Conservation (phyloP, 108 stramenopile genomes). For the Conticribra weissflogii region DNA sequence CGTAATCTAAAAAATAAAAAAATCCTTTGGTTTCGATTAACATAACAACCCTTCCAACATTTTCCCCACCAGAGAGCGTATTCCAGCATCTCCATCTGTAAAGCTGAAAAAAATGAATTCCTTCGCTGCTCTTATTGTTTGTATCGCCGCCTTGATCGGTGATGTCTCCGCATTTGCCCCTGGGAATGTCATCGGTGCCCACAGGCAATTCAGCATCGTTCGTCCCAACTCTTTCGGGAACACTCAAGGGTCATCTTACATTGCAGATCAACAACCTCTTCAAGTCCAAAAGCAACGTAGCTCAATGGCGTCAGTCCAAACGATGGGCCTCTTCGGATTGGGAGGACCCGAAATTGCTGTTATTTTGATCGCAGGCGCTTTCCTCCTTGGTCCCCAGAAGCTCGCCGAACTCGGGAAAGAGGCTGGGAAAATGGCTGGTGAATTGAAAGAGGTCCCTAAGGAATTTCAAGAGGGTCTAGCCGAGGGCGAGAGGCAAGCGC, state of each 20-base stretch:
- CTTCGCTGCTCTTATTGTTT: conserved; percentile 14
- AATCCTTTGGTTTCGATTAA: no score
- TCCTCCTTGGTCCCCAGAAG: conserved; percentile 93
- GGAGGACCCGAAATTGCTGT: conserved; percentile 94
- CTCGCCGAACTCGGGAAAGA: conserved; percentile 92
- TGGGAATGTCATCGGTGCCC: conserved; percentile 36
- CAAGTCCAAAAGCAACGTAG: conserved; percentile 61
- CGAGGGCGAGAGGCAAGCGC: conserved; percentile 87
- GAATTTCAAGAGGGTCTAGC: conserved; percentile 93
- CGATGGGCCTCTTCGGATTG: conserved; percentile 91
- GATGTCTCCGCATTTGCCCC: conserved; percentile 44
- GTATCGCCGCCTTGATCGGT: conserved; percentile 23
- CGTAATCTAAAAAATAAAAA: no score
- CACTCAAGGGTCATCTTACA: conserved; percentile 39
- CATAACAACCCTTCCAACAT: no score
- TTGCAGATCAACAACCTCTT: conserved; percentile 40
- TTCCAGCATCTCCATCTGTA: neutral
- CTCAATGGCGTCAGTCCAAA: conserved; percentile 80
- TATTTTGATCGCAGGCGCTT: conserved; percentile 89
- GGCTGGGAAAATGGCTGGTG: conserved; percentile 94
- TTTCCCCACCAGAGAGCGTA: no score
- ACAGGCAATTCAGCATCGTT: conserved; percentile 7
- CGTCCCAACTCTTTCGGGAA: conserved; percentile 20
- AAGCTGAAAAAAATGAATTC: conserved; percentile 18
- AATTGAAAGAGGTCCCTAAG: conserved; percentile 94